Evolutionary conservation across 192 early-diverging fungal genomes (phyloP).

Genomic region (Lobosporangium transversale): DNA sequence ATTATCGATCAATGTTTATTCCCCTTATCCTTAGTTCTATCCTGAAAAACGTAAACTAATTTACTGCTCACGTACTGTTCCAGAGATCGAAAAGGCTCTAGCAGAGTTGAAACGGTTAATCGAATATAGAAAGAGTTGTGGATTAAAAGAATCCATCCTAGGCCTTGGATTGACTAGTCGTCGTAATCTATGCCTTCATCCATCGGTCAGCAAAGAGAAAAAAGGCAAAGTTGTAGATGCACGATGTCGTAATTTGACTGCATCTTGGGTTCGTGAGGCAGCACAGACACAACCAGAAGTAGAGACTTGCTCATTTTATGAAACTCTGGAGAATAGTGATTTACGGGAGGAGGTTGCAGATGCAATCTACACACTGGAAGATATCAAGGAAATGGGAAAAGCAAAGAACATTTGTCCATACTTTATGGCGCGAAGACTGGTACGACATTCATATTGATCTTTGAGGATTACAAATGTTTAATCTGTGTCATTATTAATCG

Average conservation of each 20-base stretch:
- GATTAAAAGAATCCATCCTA: constrained; percentile 82
- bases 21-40: constrained; percentile 68
- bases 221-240: constrained; percentile 89
- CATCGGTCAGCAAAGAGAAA: constrained; percentile 86
- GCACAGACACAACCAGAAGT: constrained; percentile 56
- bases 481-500: too few relatives aligned
- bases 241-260: constrained; percentile 90
- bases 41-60: constrained; percentile 95
- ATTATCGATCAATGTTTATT: background rate
- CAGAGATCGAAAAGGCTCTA: constrained; percentile 99
- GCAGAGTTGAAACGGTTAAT: constrained; percentile 94
- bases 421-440: constrained; percentile 87
- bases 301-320: constrained; percentile 38
- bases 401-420: constrained; percentile 91
- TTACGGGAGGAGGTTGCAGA: constrained; percentile 71
- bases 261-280: constrained; percentile 90
- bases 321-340: constrained; percentile 76
- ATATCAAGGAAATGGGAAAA: constrained; percentile 83
- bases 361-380: constrained; percentile 97
- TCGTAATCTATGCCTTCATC: constrained; percentile 95
- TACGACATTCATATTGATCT: constrained; percentile 36
- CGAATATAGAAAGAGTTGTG: constrained; percentile 78
- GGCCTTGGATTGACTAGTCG: constrained; percentile 93
- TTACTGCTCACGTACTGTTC: constrained; percentile 99
- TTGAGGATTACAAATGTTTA: too few relatives aligned